These are phyloP conservation scores for Yamadazyma atlantica DNA, from an alignment of 1,139 yeast species.

Conservation along the genomic window DNA sequence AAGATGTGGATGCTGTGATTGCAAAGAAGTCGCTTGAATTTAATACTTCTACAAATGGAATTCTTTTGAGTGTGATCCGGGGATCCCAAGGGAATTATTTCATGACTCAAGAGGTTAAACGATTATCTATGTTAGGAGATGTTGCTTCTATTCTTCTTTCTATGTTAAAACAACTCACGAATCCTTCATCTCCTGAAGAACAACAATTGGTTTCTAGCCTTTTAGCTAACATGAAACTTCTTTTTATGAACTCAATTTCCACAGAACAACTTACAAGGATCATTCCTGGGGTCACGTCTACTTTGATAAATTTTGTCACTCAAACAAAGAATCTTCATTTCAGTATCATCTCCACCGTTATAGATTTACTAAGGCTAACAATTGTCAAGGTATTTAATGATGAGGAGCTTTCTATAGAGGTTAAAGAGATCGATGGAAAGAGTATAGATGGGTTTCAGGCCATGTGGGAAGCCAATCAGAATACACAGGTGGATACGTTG, in stretches of 20 bases:
- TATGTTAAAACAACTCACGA: conserved; percentile 3
- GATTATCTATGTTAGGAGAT: conserved; percentile 16
- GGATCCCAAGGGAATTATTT: conserved; percentile 6
- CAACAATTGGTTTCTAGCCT: conserved; percentile 12
- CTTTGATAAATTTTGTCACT: conserved; percentile 28
- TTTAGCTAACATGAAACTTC: conserved; percentile 15
- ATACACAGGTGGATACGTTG: conserved; percentile 6
- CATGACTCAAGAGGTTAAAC: conserved; percentile 6
- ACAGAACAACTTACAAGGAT: conserved; percentile 36
- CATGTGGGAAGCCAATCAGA: conserved; percentile 18
- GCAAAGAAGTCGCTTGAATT: conserved; percentile 17
- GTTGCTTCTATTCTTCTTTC: conserved; percentile 10
- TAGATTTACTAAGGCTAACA: conserved; percentile 23
- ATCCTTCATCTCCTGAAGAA: conserved; percentile 20
- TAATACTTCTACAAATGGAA: conserved; percentile 17
- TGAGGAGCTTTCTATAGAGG: conserved; percentile 19
- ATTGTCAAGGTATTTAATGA: conserved; percentile 31
- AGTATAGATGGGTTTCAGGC: conserved; percentile 19
- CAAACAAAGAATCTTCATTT: conserved; percentile 25
- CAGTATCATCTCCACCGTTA: conserved; percentile 19
- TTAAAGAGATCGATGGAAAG: conserved; percentile 3
- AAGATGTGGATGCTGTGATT: conserved; percentile 8
- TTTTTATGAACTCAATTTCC: conserved; percentile 19
- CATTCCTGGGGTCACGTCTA: conserved; percentile 41
- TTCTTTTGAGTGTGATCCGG: conserved; percentile 4